Evolutionary conservation across 1,284 basidiomycete genomes (phyloP), one percentile per base, ranked within the genome.

Genomic region (Pterulicium gracile): DNA sequence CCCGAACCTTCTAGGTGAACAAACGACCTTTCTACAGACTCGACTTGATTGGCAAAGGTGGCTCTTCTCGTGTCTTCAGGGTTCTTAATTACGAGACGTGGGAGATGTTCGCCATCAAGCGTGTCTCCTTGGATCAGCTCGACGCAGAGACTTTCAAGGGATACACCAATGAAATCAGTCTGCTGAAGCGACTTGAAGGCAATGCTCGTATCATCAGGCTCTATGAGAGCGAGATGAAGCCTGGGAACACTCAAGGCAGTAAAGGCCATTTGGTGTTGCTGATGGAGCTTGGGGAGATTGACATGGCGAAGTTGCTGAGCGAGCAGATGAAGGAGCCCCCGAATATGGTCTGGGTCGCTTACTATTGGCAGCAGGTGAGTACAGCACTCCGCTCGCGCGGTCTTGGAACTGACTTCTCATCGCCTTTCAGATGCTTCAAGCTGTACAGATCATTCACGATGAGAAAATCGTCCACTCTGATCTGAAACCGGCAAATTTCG

Each of bases 401-500:
- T 13, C 21, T 3, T 15, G 42, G 32, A 4, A n/a, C 7, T 47
- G 43, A 12, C 45, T 14, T 24, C 43, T 49, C 34, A 18, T 47
- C 5, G 5, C 18, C 22, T 34, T 47, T 19, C 54, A 95, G 91
- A 97, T 97, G 89, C 68, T 97, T 43, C 83, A 95, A 70, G 92
- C 93, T 0, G 93, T 96, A 5, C 88, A 95, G 50, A 85, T 95
- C 40, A 92, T 96, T 43, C 93, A 97, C 58, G 86, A 93, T 51
- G 90, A 94, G 66, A 94, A 93, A 62, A 95, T 97, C 49, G 91
- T 97, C 1, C 93, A 97, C 63, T 94, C 92, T 5, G 93, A 97
- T 61, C 73, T 96, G 45, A 97, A 97, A 61, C 93, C 93, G 2
- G 93, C 93, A 1, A 97, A 97, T 62, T 97, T 97, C 56, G 92